Evolutionary conservation across 169 alveolate species (phyloP), one percentile per base, ranked within the genome.

Genomic region (Hammondia hammondi): DNA sequence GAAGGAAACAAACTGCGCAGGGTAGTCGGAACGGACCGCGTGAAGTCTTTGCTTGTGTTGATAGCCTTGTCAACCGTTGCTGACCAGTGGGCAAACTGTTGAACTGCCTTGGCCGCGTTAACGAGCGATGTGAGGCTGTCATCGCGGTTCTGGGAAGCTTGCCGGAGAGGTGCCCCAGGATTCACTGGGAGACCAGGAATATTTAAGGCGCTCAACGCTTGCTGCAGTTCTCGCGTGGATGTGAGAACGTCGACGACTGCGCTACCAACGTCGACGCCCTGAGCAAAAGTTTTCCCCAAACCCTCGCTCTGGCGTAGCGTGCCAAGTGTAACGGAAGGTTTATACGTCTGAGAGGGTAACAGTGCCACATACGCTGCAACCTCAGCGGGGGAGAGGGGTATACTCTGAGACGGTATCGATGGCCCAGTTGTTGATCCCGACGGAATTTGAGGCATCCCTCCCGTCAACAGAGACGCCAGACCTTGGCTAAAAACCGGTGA

Each of bases 171-270:
- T 17, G 52, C 37, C 7, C 90, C 70, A 17, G 90, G 35, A 19
- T 14, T 10, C 6, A 48, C 90, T 73, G 85, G 48, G 70, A 77
- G 87, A 21, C 87, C 87, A 5, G 48, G 56, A 39, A 77, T 39
- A n/a, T 82, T 35, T 52, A 82, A 39, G 6, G 57, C 90, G 19
- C 70, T 27, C 70, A 82, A 17, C 2, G 90, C 90, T 35, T 82
- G 45, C 70, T 82, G 90, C 72, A 82, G 90, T 29, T 82, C 90
- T 35, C 70, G 57, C 14, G 71, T 82, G 29, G 90, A 39, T n/a
- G 90, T 82, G 19, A 82, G 43, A 43, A 82, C 90, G 29, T 82
- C 90, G 24, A 82, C 70, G 4, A 82, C 70, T 21, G 90, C 90
- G 32, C 90, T 35, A 48, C 71, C 70, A 35, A 46, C 90, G 35